These are phyloP conservation scores for Trichoderma atrobrunneum DNA, from an alignment of 2,329 filamentous ascomycete genomes.

Conservation along the genomic window DNA sequence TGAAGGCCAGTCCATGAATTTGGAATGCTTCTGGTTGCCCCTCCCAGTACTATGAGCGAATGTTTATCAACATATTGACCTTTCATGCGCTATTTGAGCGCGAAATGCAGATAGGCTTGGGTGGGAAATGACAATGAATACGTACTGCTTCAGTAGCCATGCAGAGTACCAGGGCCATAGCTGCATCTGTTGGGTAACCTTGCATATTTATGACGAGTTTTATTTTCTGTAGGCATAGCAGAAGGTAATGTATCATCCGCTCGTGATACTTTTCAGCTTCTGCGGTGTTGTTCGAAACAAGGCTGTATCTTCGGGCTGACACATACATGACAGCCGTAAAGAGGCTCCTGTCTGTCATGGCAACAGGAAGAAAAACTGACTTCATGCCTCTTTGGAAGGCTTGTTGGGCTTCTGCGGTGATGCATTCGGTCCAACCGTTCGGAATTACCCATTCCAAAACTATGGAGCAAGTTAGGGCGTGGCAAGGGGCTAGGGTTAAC, in stretches of 20 bases:
- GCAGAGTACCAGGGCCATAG: background rate
- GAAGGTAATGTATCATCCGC: background rate
- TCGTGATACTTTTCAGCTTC: background rate
- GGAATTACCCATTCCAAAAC: conserved; percentile 1
- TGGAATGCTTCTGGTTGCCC: background rate
- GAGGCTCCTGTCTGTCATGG: background rate
- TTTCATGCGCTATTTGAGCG: background rate
- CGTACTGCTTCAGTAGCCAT: background rate
- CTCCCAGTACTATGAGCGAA: background rate
- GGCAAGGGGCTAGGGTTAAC: background rate
- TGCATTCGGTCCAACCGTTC: background rate
- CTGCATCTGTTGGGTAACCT: background rate
- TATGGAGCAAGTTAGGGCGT: background rate
- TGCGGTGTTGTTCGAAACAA: background rate
- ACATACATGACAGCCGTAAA: background rate
- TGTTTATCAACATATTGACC: background rate
- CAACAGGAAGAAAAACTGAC: background rate
- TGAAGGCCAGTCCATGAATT: background rate
- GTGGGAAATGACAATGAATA: background rate
- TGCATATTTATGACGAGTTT: background rate
- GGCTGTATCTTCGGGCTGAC: background rate
- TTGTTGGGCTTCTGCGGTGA: background rate
- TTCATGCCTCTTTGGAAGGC: background rate
- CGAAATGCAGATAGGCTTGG: background rate
- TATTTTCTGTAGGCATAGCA: background rate